These are phyloP conservation scores for Thyridium curvatum DNA, from an alignment of 2,329 filamentous ascomycete genomes.

Conservation along the genomic window DNA sequence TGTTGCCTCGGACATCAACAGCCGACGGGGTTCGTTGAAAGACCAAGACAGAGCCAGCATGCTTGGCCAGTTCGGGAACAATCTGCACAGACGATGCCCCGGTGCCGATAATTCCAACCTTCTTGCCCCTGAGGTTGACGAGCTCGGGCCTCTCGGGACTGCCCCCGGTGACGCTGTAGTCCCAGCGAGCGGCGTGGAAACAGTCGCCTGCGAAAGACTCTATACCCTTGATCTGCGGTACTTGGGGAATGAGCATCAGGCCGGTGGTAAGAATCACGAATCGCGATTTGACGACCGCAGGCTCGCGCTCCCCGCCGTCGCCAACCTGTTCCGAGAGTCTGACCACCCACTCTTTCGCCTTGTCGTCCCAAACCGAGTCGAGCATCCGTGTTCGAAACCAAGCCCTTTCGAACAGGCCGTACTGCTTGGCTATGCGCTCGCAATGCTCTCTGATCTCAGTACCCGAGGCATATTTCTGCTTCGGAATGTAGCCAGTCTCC, in stretches of 20 bases:
- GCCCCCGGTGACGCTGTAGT: constrained; percentile 36
- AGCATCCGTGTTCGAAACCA: constrained; percentile 39
- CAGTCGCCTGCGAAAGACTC: constrained; percentile 32
- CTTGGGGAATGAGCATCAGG: constrained; percentile 30
- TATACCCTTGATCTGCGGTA: constrained; percentile 33
- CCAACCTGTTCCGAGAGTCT: too few relatives aligned
- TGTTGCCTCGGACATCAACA: constrained; percentile 29
- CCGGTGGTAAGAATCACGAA: constrained; percentile 33
- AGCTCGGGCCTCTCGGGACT: constrained; percentile 28
- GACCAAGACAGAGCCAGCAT: constrained; percentile 44
- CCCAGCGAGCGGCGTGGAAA: constrained; percentile 41
- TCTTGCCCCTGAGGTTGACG: constrained; percentile 37
- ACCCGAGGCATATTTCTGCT: constrained; percentile 29
- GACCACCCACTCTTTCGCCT: constrained; percentile 13
- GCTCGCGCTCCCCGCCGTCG: too few relatives aligned
- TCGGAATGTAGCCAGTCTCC: constrained; percentile 53
- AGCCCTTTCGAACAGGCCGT: constrained; percentile 31
- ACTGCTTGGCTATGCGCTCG: constrained; percentile 35
- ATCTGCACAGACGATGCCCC: constrained; percentile 41
- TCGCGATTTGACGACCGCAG: constrained; percentile 18
- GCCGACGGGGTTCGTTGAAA: constrained; percentile 48
- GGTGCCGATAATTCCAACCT: constrained; percentile 43
- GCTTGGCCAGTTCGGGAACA: constrained; percentile 36
- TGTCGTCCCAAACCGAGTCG: constrained; percentile 32
- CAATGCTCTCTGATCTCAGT: constrained; percentile 37